phyloP scores from a whole-genome alignment of 345 rosid genomes.

The Abelmoschus esculentus region DNA sequence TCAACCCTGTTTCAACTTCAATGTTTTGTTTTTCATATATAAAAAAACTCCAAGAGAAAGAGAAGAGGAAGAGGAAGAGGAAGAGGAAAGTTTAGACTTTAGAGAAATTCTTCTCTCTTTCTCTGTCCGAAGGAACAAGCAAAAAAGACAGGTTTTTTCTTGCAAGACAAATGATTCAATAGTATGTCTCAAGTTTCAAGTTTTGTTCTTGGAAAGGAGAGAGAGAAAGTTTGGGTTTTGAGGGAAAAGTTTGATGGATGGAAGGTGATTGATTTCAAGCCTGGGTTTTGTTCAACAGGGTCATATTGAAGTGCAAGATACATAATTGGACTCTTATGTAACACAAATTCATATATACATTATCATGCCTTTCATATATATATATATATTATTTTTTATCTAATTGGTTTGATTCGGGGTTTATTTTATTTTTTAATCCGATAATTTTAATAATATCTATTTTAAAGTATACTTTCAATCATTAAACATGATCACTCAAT shows the following conservation, averaged over 20 bases:
- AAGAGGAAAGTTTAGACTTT: no score
- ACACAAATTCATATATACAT: background rate
- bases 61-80: background rate
- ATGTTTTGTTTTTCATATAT: background rate
- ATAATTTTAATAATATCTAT: no score
- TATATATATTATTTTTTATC: no score
- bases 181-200: background rate
- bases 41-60: constrained; percentile 6
- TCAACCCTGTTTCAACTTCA: constrained; percentile 12
- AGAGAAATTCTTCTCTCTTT: constrained; percentile 11
- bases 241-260: background rate
- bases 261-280: background rate
- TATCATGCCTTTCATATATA: background rate
- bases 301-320: no score
- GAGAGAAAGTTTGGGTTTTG: background rate
- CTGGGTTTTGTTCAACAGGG: no score
- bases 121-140: background rate
- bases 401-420: background rate
- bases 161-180: background rate
- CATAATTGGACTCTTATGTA: background rate
- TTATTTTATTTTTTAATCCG: no score
- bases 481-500: no score
- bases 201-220: background rate
- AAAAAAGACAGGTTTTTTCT: background rate
- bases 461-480: no score